Evolutionary conservation across 768 basidiomycete species (phyloP).

Genomic region (Mrakia frigida): DNA sequence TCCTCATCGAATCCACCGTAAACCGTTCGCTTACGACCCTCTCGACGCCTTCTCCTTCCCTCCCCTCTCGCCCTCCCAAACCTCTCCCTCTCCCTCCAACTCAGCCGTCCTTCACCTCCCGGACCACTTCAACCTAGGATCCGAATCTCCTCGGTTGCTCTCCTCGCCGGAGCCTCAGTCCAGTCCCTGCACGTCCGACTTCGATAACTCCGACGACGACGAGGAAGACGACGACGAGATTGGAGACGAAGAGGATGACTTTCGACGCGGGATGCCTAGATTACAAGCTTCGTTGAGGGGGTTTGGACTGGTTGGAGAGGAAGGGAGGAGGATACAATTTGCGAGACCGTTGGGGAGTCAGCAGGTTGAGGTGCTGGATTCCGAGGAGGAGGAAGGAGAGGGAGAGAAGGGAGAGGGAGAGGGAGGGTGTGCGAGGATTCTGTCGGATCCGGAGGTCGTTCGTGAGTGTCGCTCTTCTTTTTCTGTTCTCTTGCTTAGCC

Average conservation of each 20-base stretch:
- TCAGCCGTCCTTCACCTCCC: neutral
- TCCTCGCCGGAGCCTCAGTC: neutral
- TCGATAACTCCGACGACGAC: neutral
- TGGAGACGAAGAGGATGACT: neutral
- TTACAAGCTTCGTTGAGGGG: neutral
- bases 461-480: slow-evolving; percentile 1
- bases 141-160: neutral
- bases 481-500: neutral
- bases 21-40: neutral
- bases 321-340: neutral
- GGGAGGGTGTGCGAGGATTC: neutral
- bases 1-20: slow-evolving; percentile 4
- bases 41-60: too few relatives aligned
- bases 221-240: neutral
- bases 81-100: neutral
- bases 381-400: neutral
- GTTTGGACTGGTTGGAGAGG: neutral
- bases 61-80: neutral
- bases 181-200: slow-evolving; percentile 9
- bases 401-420: too few relatives aligned
- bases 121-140: neutral
- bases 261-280: slow-evolving; percentile 10
- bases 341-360: neutral
- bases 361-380: neutral
- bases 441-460: neutral